These are phyloP conservation scores for Cardiospermum halicacabum DNA, from an alignment of 345 rosid genomes.

Conservation along the genomic window DNA sequence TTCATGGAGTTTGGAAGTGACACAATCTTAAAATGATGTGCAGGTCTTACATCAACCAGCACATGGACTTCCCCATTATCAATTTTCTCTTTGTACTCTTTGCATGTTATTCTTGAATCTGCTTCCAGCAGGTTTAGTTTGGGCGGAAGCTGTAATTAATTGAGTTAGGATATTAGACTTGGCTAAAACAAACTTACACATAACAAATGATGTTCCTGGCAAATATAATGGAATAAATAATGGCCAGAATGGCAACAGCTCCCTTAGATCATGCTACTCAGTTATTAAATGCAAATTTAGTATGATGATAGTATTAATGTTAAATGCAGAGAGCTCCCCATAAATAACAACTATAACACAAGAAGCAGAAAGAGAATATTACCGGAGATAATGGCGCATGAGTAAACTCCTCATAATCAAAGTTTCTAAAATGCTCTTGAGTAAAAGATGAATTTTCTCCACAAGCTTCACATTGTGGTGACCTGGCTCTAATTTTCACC, in stretches of 20 bases:
- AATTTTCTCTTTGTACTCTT: constrained; percentile 47
- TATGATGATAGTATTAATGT: neutral
- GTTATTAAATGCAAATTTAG: neutral
- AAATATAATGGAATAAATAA: neutral
- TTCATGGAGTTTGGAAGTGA: constrained; percentile 74
- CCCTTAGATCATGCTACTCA: neutral
- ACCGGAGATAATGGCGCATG: constrained; percentile 63
- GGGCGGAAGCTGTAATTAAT: constrained; percentile 44
- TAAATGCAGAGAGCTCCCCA: neutral
- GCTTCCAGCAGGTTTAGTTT: constrained; percentile 48
- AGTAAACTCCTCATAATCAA: constrained; percentile 88
- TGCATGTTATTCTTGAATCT: constrained; percentile 65
- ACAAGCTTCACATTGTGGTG: constrained; percentile 66
- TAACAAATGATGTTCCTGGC: neutral
- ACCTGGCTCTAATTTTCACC: constrained; percentile 85
- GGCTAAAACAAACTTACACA: neutral
- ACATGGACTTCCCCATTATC: constrained; percentile 42
- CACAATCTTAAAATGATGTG: constrained; percentile 78
- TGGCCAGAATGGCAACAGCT: neutral
- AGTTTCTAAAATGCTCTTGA: constrained; percentile 50
- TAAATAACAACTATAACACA: neutral
- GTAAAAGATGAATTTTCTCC: constrained; percentile 60
- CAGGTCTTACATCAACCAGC: constrained; percentile 82
- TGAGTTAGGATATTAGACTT: neutral
- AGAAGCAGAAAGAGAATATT: constrained; percentile 16